A percentile compares a stretch with the other conserved stretches of the same genome.
Conservation (phyloP, 768 basidiomycete species). For the Trametopsis cervina region DNA sequence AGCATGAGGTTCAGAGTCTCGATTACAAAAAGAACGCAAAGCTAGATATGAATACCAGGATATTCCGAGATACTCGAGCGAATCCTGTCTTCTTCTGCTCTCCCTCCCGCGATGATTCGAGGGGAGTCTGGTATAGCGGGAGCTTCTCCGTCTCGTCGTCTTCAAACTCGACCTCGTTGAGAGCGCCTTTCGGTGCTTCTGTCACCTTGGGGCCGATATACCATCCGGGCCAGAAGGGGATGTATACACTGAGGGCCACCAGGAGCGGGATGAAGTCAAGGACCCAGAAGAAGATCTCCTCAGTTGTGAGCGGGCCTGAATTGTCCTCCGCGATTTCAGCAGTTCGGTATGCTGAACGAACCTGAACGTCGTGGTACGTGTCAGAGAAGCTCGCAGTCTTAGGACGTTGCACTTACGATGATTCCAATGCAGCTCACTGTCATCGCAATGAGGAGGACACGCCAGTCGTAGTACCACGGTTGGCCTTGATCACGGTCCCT, state of each 20-base stretch:
- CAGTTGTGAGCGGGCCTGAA: slow-evolving; percentile 45
- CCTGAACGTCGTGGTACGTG: slow-evolving; percentile 25
- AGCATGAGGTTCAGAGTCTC: too few species aligned
- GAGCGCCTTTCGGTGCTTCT: not conserved
- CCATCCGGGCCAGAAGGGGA: slow-evolving; percentile 61
- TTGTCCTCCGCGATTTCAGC: slow-evolving; percentile 57
- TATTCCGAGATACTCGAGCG: too few species aligned
- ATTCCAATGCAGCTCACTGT: slow-evolving; percentile 55
- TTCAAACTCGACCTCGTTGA: too few species aligned
- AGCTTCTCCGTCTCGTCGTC: too few species aligned
- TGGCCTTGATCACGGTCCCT: slow-evolving; percentile 24
- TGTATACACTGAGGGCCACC: slow-evolving; percentile 49
- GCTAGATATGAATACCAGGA: slow-evolving; percentile 1
- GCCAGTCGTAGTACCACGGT: slow-evolving; percentile 54
- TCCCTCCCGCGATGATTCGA: too few species aligned
- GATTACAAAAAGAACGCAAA: not conserved
- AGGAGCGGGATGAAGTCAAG: slow-evolving; percentile 64
- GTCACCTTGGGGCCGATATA: slow-evolving; percentile 33
- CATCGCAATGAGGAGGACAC: slow-evolving; percentile 43
- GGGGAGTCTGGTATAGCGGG: too few species aligned
- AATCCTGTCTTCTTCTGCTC: too few species aligned
- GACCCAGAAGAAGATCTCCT: slow-evolving; percentile 58
- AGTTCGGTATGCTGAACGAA: slow-evolving; percentile 56
- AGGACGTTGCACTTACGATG: slow-evolving; percentile 34
- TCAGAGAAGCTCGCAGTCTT: not conserved